phyloP scores from a whole-genome alignment of 257 asterid species.

The Thymus mandschuricus region DNA sequence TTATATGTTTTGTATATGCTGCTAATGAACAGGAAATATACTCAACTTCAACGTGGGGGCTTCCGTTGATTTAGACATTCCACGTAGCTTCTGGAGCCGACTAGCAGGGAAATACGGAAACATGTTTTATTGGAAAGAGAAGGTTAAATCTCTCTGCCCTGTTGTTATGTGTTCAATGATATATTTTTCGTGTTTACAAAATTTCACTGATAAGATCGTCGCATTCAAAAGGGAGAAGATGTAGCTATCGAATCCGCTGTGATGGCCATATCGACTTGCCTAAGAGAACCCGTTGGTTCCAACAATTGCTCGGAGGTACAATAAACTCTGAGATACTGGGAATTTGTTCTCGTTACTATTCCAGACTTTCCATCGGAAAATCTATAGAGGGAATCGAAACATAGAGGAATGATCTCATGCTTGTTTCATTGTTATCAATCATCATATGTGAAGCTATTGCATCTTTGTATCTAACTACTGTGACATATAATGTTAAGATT shows the following conservation, averaged over 20 bases:
- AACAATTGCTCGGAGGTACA: slow-evolving; percentile 77
- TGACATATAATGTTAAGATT: background rate
- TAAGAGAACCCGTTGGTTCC: slow-evolving; percentile 76
- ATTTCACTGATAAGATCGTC: background rate
- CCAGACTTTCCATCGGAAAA: background rate
- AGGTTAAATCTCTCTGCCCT: slow-evolving; percentile 43
- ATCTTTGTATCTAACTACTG: background rate
- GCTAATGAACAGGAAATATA: slow-evolving; percentile 68
- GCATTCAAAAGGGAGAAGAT: slow-evolving; percentile 72
- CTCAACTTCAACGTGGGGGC: slow-evolving; percentile 92
- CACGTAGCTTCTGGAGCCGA: slow-evolving; percentile 95
- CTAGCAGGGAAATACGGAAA: slow-evolving; percentile 92
- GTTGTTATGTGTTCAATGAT: background rate
- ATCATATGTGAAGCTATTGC: background rate
- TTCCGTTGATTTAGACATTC: slow-evolving; percentile 82
- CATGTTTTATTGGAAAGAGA: slow-evolving; percentile 93
- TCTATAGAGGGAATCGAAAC: background rate
- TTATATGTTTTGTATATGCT: slow-evolving; percentile 11
- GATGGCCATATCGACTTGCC: slow-evolving; percentile 72
- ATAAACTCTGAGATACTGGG: slow-evolving; percentile 22
- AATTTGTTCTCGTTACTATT: background rate
- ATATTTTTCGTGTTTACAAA: background rate
- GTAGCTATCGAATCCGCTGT: slow-evolving; percentile 88
- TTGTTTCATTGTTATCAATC: background rate
- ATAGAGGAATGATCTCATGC: background rate